These are phyloP conservation scores for Xylariaceae sp. DNA, from an alignment of 2,329 filamentous ascomycete genomes.

Conservation along the genomic window DNA sequence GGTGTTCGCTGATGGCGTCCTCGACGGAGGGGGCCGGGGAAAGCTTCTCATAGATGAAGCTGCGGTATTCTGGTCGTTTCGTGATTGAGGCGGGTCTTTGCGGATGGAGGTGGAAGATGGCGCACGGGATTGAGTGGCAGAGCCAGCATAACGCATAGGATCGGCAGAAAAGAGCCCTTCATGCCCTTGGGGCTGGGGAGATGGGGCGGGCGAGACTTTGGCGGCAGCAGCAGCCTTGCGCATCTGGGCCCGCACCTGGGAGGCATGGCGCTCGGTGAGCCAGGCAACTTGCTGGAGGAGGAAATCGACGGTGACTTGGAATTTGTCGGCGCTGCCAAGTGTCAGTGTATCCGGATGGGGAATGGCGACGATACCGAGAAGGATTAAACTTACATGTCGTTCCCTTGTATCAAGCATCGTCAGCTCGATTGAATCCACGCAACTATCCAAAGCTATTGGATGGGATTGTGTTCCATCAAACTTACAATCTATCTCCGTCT, in stretches of 20 bases:
- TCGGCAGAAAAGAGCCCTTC: slow-evolving; percentile 42
- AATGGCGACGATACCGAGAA: slow-evolving; percentile 3
- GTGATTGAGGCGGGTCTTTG: slow-evolving; percentile 52
- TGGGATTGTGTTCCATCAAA: slow-evolving; percentile 9
- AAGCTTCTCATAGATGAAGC: slow-evolving; percentile 43
- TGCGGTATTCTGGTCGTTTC: slow-evolving; percentile 43
- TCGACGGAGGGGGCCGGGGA: slow-evolving; percentile 43
- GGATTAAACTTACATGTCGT: slow-evolving; percentile 59
- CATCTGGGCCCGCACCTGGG: slow-evolving; percentile 87
- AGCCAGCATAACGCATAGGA: slow-evolving; percentile 50
- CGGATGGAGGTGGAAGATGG: slow-evolving; percentile 55
- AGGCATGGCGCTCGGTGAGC: slow-evolving; percentile 85
- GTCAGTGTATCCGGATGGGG: slow-evolving; percentile 21
- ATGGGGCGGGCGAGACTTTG: slow-evolving; percentile 52
- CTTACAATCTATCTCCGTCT: slow-evolving; percentile 83
- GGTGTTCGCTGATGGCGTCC: slow-evolving; percentile 47
- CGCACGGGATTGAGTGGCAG: slow-evolving; percentile 42
- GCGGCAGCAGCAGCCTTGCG: slow-evolving; percentile 63
- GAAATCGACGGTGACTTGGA: slow-evolving; percentile 83
- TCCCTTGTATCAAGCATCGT: slow-evolving; percentile 52
- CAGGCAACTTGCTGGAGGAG: slow-evolving; percentile 90
- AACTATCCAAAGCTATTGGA: background rate
- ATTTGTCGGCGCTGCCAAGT: slow-evolving; percentile 60
- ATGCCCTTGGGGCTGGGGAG: slow-evolving; percentile 53
- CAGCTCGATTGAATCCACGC: background rate